These are phyloP conservation scores for Arthrobotrys sinensis DNA, from an alignment of 2,329 filamentous ascomycete genomes.

Conservation along the genomic window DNA sequence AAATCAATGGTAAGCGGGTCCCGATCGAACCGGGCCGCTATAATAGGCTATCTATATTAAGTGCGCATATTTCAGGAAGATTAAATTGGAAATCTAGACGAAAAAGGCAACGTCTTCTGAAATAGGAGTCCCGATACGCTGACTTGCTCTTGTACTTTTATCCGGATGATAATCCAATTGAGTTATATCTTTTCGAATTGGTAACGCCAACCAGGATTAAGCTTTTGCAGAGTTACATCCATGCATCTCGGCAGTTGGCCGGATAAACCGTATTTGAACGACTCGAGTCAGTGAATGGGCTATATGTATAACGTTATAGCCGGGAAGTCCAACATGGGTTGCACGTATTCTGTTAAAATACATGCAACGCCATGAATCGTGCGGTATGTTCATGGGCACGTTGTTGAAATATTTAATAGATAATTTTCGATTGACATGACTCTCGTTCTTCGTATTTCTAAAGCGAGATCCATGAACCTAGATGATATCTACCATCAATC, in stretches of 20 bases:
- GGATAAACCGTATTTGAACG: slow-evolving; percentile 37
- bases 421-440: slow-evolving; percentile 8
- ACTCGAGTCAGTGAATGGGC: slow-evolving; percentile 12
- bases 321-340: slow-evolving; percentile 22
- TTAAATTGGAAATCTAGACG: slow-evolving; percentile 1
- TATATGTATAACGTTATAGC: slow-evolving; percentile 10
- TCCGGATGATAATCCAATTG: slow-evolving; percentile 16
- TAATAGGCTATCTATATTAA: neutral
- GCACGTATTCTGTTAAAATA: slow-evolving; percentile 17
- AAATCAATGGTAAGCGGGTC: neutral
- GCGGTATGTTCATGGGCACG: neutral
- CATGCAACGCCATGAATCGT: slow-evolving; percentile 12
- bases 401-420: slow-evolving; percentile 8
- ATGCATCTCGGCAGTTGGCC: slow-evolving; percentile 27
- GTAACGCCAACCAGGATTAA: slow-evolving; percentile 9
- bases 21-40: slow-evolving; percentile 8
- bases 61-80: neutral
- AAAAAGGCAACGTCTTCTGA: slow-evolving; percentile 12
- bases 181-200: slow-evolving; percentile 12
- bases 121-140: slow-evolving; percentile 5
- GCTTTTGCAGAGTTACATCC: slow-evolving; percentile 15
- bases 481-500: slow-evolving; percentile 1
- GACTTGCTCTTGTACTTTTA: slow-evolving; percentile 1
- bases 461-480: neutral
- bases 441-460: slow-evolving; percentile 11